These are phyloP conservation scores for Trichoderma sp. DNA, from an alignment of 2,329 filamentous ascomycete species.

Conservation along the genomic window DNA sequence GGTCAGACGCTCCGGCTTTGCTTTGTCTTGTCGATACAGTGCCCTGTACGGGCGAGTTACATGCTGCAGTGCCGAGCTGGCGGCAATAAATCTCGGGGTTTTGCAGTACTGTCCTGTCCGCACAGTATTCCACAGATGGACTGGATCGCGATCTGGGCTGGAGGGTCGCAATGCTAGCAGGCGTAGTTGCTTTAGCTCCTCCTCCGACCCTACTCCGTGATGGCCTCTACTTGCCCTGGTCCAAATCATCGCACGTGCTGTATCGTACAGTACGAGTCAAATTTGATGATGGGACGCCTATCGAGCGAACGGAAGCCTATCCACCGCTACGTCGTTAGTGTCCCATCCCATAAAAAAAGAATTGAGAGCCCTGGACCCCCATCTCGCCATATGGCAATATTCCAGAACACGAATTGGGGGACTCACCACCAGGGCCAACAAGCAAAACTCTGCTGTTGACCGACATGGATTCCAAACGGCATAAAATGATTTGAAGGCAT, in stretches of 20 bases:
- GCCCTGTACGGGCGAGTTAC: background rate
- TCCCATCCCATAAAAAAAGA: background rate
- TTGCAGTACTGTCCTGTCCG: background rate
- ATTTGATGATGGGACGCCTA: background rate
- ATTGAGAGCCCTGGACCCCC: background rate
- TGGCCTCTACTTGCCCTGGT: background rate
- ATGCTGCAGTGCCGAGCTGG: background rate
- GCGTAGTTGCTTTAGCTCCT: background rate
- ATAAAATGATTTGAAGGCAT: background rate
- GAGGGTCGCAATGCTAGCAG: background rate
- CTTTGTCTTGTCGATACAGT: background rate
- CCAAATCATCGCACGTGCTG: background rate
- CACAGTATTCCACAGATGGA: slow-evolving; percentile 6
- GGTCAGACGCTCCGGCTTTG: background rate
- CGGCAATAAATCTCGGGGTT: background rate
- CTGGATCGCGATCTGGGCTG: slow-evolving; percentile 8
- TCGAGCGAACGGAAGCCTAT: background rate
- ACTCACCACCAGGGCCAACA: background rate
- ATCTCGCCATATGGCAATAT: background rate
- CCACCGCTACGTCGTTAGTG: background rate
- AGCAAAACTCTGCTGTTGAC: background rate
- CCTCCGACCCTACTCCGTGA: background rate
- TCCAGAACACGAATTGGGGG: background rate
- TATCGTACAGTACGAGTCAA: background rate
- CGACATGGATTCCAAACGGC: background rate